Conservation (phyloP, 2,329 filamentous ascomycete species). For the Zymoseptoria passerinii region DNA sequence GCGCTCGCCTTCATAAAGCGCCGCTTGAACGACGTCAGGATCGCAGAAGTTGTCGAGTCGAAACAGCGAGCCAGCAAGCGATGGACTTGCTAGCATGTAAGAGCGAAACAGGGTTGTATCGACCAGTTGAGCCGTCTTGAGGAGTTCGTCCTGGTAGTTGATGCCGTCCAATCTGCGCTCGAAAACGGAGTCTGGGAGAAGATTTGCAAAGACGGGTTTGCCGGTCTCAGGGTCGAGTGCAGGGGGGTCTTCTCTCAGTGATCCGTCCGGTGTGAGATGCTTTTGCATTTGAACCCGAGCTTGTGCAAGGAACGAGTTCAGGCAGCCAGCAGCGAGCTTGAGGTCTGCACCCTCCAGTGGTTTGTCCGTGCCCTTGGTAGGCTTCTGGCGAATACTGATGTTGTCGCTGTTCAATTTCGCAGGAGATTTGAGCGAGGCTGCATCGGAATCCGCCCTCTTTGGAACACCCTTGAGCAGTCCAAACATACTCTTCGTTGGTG, state of each 20-base stretch:
- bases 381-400: constrained; percentile 44
- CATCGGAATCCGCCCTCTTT: constrained; percentile 42
- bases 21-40: constrained; percentile 88
- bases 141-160: constrained; percentile 63
- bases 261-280: constrained; percentile 52
- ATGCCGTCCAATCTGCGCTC: constrained; percentile 30
- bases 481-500: constrained; percentile 37
- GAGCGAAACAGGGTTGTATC: constrained; percentile 92
- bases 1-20: constrained; percentile 75
- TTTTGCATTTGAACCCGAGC: constrained; percentile 60
- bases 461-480: constrained; percentile 39
- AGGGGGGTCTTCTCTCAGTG: constrained; percentile 48
- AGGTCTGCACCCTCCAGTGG: constrained; percentile 73
- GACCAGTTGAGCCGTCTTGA: constrained; percentile 70
- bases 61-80: constrained; percentile 80
- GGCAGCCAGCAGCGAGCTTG: constrained; percentile 67
- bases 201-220: constrained; percentile 38
- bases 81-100: constrained; percentile 86
- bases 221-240: constrained; percentile 33
- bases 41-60: constrained; percentile 97
- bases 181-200: constrained; percentile 25
- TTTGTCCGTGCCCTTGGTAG: constrained; percentile 37
- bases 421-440: constrained; percentile 52
- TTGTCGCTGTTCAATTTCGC: constrained; percentile 50
- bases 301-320: constrained; percentile 82